Evolutionary conservation across 2,329 filamentous ascomycete species (phyloP).

Genomic region (Fusarium sp.): DNA sequence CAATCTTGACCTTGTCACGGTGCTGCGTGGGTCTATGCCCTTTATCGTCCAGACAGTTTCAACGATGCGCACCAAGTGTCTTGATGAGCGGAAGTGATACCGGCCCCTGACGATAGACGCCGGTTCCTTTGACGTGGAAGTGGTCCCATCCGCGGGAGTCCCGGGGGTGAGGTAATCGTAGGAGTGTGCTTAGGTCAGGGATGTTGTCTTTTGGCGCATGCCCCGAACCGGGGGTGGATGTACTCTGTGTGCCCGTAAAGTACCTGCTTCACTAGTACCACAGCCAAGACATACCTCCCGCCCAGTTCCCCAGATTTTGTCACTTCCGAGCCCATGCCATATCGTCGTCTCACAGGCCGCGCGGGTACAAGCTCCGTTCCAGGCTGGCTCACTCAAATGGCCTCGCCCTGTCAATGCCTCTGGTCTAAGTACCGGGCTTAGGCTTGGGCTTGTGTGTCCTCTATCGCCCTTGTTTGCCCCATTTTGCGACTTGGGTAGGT

Average conservation of each 20-base stretch:
- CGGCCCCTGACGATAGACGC: conserved; percentile 2
- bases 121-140: conserved; percentile 12
- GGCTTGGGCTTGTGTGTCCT: conserved; percentile 24
- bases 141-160: conserved; percentile 8
- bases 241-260: conserved; percentile 13
- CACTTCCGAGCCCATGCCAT: conserved; percentile 25
- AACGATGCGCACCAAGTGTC: conserved; percentile 15
- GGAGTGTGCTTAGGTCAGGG: conserved; percentile 24
- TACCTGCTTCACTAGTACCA: conserved; percentile 42
- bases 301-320: conserved; percentile 46
- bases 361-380: conserved; percentile 1
- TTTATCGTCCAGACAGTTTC: conserved; percentile 9
- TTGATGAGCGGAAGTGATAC: conserved; percentile 15
- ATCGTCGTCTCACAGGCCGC: conserved; percentile 37
- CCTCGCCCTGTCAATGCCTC: conserved; percentile 38
- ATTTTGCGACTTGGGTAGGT: conserved; percentile 16
- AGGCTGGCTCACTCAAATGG: conserved; percentile 2
- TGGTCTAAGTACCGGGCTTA: conserved; percentile 18
- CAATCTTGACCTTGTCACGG: conserved; percentile 18
- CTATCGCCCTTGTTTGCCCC: conserved; percentile 39
- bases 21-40: conserved; percentile 8
- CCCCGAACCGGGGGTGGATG: conserved; percentile 4
- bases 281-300: conserved; percentile 42
- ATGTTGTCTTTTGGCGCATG: conserved; percentile 8
- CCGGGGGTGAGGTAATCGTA: conserved; percentile 20